Conservation (phyloP, 2,329 filamentous ascomycete species). For the Diaporthe humulicola region DNA sequence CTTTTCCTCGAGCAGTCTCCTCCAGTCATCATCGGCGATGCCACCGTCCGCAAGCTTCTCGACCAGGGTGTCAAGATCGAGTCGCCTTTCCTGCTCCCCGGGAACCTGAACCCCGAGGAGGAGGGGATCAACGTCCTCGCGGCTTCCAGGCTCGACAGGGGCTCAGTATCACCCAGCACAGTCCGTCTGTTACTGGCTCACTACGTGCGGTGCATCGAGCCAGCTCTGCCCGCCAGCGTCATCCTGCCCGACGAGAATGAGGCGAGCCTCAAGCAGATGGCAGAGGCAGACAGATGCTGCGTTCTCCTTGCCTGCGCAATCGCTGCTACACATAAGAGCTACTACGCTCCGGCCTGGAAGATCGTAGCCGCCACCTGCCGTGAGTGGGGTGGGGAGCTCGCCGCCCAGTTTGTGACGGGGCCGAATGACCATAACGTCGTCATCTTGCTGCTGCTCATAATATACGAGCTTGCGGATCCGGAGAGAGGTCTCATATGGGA, state of each 20-base stretch:
- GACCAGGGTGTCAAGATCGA: conserved; percentile 26
- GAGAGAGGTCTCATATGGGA: conserved; percentile 34
- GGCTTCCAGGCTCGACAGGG: conserved; percentile 19
- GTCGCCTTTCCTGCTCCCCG: conserved; percentile 14
- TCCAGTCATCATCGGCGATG: conserved; percentile 30
- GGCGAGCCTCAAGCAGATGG: conserved; percentile 26
- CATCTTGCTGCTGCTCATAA: conserved; percentile 28
- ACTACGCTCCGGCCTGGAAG: conserved; percentile 26
- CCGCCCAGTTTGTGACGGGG: conserved; percentile 7
- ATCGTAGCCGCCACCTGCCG: conserved; percentile 24
- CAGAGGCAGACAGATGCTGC: conserved; percentile 23
- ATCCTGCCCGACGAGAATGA: conserved; percentile 23
- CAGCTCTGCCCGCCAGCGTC: conserved; percentile 8
- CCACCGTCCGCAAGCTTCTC: conserved; percentile 30
- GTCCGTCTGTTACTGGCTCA: conserved; percentile 29
- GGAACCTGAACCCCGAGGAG: conserved; percentile 16
- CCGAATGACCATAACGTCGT: conserved; percentile 5
- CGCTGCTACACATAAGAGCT: conserved; percentile 34
- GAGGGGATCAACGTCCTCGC: conserved; percentile 11
- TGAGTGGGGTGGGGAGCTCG: conserved; percentile 33
- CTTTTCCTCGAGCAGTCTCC: conserved; percentile 31
- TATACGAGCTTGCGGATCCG: conserved; percentile 35
- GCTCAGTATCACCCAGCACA: conserved; percentile 16
- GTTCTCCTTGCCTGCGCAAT: conserved; percentile 30
- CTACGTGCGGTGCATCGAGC: conserved; percentile 30